Base-by-base conservation (phyloP, 257 asterid species). In the Thymus mandschuricus region DNA sequence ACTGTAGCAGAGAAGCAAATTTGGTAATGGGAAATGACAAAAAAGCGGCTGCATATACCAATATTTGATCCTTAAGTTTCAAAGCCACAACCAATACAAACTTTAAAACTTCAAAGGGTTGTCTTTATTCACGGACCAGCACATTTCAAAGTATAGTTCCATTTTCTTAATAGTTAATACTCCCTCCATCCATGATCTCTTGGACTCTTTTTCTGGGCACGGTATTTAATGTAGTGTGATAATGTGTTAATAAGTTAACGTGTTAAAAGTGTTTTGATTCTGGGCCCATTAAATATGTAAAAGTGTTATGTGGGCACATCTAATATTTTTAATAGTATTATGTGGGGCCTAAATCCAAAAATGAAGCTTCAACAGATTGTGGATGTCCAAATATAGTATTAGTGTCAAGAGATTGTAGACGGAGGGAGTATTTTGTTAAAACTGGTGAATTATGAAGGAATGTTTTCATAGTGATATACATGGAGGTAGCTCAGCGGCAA, bases 31-130 rank as follows among this genome's bases (percentile, higher is more conserved):
- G 43, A 46, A 56, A 54, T 40, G 33, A 62, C 55, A 61, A 63
- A 73, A 57, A 12, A 31, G 51, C 44, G 54, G 10, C 34, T 35
- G 29, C 40, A 51, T 12, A 68, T 31, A 41, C 46, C 11, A 27
- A 69, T 72, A 27, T 57, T 51, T 35, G 60, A 59, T 28, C 40
- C 65, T 46, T 28, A 66, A 71, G 63, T 31, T 59, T 29, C 52
- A 55, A 30, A 40, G 48, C 30, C 62, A 66, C 15, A 58, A 38
- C 51, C 34, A 38, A 60, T 29, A 76, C 30, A 65, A 64, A 35
- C 60, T 49, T 60, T 10, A 41, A 55, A 40, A 40, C 27, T 21
- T 12, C 11, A 12, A 60, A 38, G 34, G 28, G 43, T 6, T 72
- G 15, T 59, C 58, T 10, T 55, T 44, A 45, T 21, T 57, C 59